Evolutionary conservation across 1,284 basidiomycete species (phyloP), one percentile per base, ranked within the genome.

Genomic region (Phylloporus gajari): DNA sequence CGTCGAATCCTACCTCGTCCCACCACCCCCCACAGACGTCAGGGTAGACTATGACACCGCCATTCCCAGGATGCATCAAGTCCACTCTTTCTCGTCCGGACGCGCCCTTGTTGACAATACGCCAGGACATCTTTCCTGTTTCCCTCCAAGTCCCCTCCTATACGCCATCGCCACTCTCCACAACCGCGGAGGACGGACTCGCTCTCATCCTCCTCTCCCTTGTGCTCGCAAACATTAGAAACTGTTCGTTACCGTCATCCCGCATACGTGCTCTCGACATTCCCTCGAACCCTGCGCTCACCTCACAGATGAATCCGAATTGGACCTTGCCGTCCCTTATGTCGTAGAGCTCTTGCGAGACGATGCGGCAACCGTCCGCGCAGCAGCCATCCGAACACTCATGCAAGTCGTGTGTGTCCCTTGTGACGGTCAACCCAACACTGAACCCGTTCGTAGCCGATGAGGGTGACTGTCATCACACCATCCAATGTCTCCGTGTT

Each of bases 311-410:
- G 97, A 99, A 82, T 96, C 96, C 23, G 97, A 97, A 80, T 86
- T 99, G 63, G 98, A 99, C 81, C 91, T 97, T 6, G 91, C 99
- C 83, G 87, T 98, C 3, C 98, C 98, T 0, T 99, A 96, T 77
- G 89, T 98, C 38, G 92, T 98, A 9, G 94, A 97, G 60, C 86
- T 99, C 19, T 84, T 98, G 30, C 92, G 95, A 71, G 97, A 99
- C 76, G 95, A 96, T 27, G 89, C 91, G 2, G 90, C 95, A 0
- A 84, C 91, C 15, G 97, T 99, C 1, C 91, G 97, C 32, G 88
- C 91, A 2, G 91, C 93, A 3, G 94, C 95, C 0, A 82, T 98
- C 70, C 88, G 95, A 65, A 94, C 93, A 0, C 85, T 98, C 64
- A 91, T 97, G 75, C 94, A 97, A 85, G 90, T 95, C 53, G 95